Percentiles rank a stretch among this genome's conserved stretches.
Evolutionary conservation across 2,329 filamentous ascomycete species (phyloP).

Genomic region (Pseudogymnoascus sp.): DNA sequence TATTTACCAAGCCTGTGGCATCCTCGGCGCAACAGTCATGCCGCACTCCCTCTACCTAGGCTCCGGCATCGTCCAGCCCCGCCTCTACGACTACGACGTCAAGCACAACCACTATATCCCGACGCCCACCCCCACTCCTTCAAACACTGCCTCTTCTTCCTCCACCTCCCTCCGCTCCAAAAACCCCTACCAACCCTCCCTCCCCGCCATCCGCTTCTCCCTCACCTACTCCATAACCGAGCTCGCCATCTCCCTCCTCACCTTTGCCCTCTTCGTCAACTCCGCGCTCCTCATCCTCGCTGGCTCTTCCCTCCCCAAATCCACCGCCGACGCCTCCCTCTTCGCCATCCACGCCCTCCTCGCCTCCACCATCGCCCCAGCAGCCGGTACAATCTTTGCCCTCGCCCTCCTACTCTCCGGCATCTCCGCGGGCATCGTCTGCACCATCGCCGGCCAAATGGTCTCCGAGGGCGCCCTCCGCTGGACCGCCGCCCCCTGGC

Average conservation of each 20-base stretch:
- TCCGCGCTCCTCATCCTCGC: constrained; percentile 74
- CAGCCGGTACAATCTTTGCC: constrained; percentile 76
- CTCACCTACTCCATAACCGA: constrained; percentile 67
- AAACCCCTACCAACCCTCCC: constrained; percentile 59
- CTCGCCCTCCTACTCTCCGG: constrained; percentile 73
- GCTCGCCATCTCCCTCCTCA: constrained; percentile 64
- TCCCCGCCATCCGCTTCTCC: constrained; percentile 63
- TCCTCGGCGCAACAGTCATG: constrained; percentile 69
- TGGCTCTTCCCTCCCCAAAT: constrained; percentile 59
- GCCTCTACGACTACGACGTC: constrained; percentile 54
- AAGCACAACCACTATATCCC: constrained; percentile 43
- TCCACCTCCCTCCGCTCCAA: constrained; percentile 33
- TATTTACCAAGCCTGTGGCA: constrained; percentile 65
- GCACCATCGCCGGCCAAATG: constrained; percentile 86
- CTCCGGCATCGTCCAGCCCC: constrained; percentile 59
- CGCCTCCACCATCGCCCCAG: constrained; percentile 57
- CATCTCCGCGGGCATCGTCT: constrained; percentile 74
- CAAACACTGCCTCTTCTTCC: constrained; percentile 20
- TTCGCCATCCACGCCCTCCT: constrained; percentile 76
- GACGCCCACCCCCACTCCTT: constrained; percentile 1
- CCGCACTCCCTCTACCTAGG: constrained; percentile 61
- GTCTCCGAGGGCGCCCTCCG: constrained; percentile 74
- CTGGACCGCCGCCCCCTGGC: constrained; percentile 68
- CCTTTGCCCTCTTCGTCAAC: constrained; percentile 79
- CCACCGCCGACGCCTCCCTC: constrained; percentile 62